These are phyloP conservation scores for Ilyonectria robusta DNA, from an alignment of 2,329 filamentous ascomycete species.

Conservation along the genomic window DNA sequence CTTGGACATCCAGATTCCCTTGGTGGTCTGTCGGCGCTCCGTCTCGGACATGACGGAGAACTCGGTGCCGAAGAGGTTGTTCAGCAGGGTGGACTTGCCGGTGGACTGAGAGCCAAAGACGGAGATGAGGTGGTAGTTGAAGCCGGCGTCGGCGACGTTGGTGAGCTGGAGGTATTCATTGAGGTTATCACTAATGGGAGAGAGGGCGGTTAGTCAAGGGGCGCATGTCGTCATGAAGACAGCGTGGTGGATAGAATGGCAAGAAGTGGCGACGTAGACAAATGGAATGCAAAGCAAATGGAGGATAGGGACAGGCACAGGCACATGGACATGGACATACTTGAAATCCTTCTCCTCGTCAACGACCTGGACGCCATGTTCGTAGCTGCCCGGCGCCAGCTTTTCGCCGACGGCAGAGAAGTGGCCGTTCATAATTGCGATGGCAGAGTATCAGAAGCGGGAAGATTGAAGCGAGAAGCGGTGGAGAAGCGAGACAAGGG, in stretches of 20 bases:
- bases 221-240: constrained; percentile 18
- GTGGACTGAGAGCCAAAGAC: constrained; percentile 99
- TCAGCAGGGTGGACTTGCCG: constrained; percentile 96
- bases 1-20: constrained; percentile 99
- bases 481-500: constrained; percentile 29
- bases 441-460: constrained; percentile 28
- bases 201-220: constrained; percentile 22
- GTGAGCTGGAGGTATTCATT: constrained; percentile 86
- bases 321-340: constrained; percentile 65
- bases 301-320: background rate
- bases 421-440: constrained; percentile 79
- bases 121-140: constrained; percentile 99
- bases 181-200: constrained; percentile 74
- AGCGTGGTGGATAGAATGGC: constrained; percentile 25
- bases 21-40: constrained; percentile 95
- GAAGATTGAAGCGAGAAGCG: constrained; percentile 24
- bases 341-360: constrained; percentile 96
- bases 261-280: constrained; percentile 6
- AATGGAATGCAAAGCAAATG: background rate
- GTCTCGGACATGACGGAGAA: constrained; percentile 99
- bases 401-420: constrained; percentile 81
- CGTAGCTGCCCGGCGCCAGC: constrained; percentile 78
- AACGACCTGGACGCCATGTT: constrained; percentile 96
- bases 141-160: constrained; percentile 87
- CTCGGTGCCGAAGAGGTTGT: constrained; percentile 93